Evolutionary conservation across 1,284 basidiomycete genomes (phyloP).

Genomic region (Papiliotrema nemorosa): DNA sequence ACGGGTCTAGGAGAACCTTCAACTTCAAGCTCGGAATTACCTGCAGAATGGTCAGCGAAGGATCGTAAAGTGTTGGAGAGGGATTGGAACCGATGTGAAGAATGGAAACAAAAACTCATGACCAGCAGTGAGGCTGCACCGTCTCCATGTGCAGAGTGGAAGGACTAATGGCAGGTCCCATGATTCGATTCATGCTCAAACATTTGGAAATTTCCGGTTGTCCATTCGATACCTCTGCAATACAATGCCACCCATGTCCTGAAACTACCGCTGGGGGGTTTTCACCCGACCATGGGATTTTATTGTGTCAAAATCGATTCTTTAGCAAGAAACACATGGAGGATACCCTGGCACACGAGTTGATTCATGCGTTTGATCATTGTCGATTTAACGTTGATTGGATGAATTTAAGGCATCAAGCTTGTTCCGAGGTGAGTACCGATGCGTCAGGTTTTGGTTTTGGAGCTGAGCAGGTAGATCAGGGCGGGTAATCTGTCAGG

Average conservation of each 20-base stretch:
- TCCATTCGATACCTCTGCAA: slow-evolving; percentile 61
- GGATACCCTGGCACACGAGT: slow-evolving; percentile 87
- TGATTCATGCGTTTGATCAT: slow-evolving; percentile 95
- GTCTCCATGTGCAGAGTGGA: background rate
- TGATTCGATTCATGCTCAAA: slow-evolving; percentile 81
- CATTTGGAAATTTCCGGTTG: slow-evolving; percentile 69
- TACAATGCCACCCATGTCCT: slow-evolving; percentile 80
- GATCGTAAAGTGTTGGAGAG: slow-evolving; percentile 25
- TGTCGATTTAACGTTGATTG: slow-evolving; percentile 92
- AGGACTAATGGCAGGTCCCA: slow-evolving; percentile 59
- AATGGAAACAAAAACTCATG: slow-evolving; percentile 52
- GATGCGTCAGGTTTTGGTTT: no score
- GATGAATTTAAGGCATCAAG: slow-evolving; percentile 85
- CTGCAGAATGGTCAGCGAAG: slow-evolving; percentile 22
- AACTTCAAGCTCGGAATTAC: slow-evolving; percentile 33
- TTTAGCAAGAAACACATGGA: slow-evolving; percentile 83
- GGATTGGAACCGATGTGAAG: slow-evolving; percentile 53
- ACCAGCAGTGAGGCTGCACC: slow-evolving; percentile 44
- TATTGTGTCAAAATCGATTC: slow-evolving; percentile 79
- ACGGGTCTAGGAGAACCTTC: slow-evolving; percentile 48
- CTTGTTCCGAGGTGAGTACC: slow-evolving; percentile 80
- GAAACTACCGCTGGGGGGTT: slow-evolving; percentile 74
- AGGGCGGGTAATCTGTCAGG: slow-evolving; percentile 90
- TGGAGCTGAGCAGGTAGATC: slow-evolving; percentile 63
- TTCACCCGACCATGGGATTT: slow-evolving; percentile 67